Percentiles rank a stretch among this genome's conserved stretches.
Conservation (phyloP, 106 monocot genomes). For the Dendrobium nobile region DNA sequence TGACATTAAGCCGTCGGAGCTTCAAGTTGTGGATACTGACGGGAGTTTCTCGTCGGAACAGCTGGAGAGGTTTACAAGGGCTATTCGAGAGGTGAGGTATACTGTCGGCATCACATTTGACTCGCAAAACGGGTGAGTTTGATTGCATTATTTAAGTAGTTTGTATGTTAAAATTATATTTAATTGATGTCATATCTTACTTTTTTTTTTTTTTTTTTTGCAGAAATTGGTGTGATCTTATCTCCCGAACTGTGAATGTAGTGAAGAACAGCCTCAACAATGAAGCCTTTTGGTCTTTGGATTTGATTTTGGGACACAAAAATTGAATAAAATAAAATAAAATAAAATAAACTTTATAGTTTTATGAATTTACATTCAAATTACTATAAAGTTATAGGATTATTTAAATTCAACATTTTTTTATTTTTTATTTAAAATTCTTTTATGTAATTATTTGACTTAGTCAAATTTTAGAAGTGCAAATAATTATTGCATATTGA, state of each 20-base stretch:
- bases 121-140: slow-evolving; percentile 27
- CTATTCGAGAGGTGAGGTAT: slow-evolving; percentile 35
- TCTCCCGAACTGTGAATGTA: not conserved
- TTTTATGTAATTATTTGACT: no score
- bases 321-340: no score
- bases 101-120: slow-evolving; percentile 51
- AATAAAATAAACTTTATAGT: no score
- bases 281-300: no score
- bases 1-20: slow-evolving; percentile 39
- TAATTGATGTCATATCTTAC: not conserved
- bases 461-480: no score
- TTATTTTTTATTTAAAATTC: no score
- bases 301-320: no score
- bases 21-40: not conserved
- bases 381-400: no score
- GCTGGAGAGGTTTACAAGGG: slow-evolving; percentile 20
- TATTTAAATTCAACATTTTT: no score
- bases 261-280: slow-evolving; percentile 3
- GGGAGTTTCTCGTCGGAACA: slow-evolving; percentile 8
- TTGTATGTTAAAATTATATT: not conserved
- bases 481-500: no score
- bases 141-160: no score
- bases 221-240: slow-evolving; percentile 16
- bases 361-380: no score
- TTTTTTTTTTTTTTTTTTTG: not conserved